Conservation (phyloP, 2,329 filamentous ascomycete genomes). For the Calonectria hongkongensis region DNA sequence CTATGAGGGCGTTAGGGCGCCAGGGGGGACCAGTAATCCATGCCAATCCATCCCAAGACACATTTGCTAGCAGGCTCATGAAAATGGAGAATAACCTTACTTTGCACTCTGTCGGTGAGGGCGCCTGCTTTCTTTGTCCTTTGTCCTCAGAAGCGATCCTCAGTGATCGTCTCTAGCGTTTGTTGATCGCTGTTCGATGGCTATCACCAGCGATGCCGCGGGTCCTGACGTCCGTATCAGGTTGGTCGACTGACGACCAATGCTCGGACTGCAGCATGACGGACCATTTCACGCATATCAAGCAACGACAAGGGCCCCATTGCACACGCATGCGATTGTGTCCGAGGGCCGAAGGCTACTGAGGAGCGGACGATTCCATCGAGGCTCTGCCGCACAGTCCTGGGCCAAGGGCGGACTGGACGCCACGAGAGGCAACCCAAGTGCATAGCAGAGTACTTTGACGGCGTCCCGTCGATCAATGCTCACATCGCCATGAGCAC, state of each 20-base stretch:
- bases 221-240: conserved; percentile 13
- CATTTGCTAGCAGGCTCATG: conserved; percentile 1
- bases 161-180: conserved; percentile 18
- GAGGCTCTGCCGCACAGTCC: conserved; percentile 2
- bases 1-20: conserved; percentile 19
- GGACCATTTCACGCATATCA: conserved; percentile 21
- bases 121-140: not conserved
- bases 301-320: conserved; percentile 14
- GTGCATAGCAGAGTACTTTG: not conserved
- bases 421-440: not conserved
- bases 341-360: conserved; percentile 3
- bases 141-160: conserved; percentile 5
- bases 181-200: conserved; percentile 19
- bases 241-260: conserved; percentile 8
- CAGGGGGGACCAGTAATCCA: conserved; percentile 14
- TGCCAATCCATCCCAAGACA: conserved; percentile 12
- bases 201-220: conserved; percentile 1
- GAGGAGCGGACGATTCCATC: conserved; percentile 10
- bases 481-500: not conserved
- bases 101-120: conserved; percentile 17
- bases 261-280: conserved; percentile 21
- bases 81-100: conserved; percentile 23
- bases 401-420: not conserved
- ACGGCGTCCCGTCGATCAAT: conserved; percentile 6
- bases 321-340: not conserved